Evolutionary conservation across 2,329 filamentous ascomycete species (phyloP).

Genomic region (Simplicillium aogashimaense): DNA sequence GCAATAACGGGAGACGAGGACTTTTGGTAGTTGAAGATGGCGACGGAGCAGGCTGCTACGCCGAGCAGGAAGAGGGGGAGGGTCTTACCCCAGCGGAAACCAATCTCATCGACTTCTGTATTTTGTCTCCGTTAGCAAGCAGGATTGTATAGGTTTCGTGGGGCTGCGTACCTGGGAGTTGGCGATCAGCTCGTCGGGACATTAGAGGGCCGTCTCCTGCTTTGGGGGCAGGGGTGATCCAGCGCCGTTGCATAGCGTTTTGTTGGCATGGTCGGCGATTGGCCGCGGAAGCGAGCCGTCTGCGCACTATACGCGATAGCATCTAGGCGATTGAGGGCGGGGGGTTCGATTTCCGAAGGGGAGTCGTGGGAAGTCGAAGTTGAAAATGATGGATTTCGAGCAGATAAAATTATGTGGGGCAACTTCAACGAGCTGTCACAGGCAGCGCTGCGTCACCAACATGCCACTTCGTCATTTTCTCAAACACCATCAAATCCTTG

Average conservation of each 20-base stretch:
- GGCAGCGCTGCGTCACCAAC: no score
- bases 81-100: conserved; percentile 58
- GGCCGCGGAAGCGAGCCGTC: conserved; percentile 5
- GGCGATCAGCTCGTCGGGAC: conserved; percentile 54
- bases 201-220: conserved; percentile 53
- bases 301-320: conserved; percentile 6
- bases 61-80: conserved; percentile 71
- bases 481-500: neutral
- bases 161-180: conserved; percentile 45
- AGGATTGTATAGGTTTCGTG: conserved; percentile 4
- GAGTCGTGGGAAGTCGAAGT: neutral
- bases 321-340: neutral
- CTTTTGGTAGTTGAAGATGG: conserved; percentile 99
- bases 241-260: conserved; percentile 28
- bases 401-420: neutral
- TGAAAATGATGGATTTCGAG: neutral
- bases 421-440: no score
- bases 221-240: conserved; percentile 44
- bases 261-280: neutral
- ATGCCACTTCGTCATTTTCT: no score
- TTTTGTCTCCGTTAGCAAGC: conserved; percentile 23
- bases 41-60: conserved; percentile 61
- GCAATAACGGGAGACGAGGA: conserved; percentile 77
- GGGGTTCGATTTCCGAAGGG: neutral
- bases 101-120: conserved; percentile 10